phyloP scores from a whole-genome alignment of 139 green algal species.

The Chlorella sp. region DNA sequence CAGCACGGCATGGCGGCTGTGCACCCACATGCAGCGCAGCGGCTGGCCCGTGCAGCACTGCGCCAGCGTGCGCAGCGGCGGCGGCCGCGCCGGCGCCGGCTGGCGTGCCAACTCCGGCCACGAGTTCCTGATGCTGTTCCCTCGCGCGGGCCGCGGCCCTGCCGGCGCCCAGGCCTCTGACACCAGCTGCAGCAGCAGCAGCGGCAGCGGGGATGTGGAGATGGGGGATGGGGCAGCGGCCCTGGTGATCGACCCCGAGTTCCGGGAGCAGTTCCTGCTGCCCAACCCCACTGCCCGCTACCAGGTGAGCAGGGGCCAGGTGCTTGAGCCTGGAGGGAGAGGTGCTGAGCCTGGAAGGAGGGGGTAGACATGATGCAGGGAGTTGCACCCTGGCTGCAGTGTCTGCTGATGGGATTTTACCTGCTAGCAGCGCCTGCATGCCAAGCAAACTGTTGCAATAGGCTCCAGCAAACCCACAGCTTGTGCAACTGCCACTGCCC shows the following conservation, averaged over 20 bases:
- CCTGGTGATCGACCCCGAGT: slow-evolving; percentile 6
- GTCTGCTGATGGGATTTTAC: no score
- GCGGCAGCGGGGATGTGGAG: background rate
- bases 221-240: background rate
- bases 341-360: background rate
- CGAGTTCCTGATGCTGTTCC: slow-evolving; percentile 27
- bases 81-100: background rate
- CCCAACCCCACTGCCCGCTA: background rate
- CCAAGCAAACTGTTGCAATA: no score
- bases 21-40: slow-evolving; percentile 18
- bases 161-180: background rate
- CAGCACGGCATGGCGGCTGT: slow-evolving; percentile 21
- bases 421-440: no score
- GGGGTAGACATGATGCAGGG: no score
- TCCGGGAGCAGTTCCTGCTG: background rate
- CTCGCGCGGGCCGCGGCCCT: background rate
- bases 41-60: slow-evolving; percentile 34
- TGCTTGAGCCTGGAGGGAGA: background rate
- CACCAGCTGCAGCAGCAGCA: background rate
- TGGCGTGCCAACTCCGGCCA: slow-evolving; percentile 20
- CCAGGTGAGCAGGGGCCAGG: background rate
- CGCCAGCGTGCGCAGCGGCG: slow-evolving; percentile 14
- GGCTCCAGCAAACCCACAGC: no score
- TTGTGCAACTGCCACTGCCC: no score
- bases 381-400: no score